Percentiles rank a stretch among this genome's conserved stretches.
These are phyloP conservation scores for Fabrea salina DNA, from an alignment of 169 alveolate species.

Conservation along the genomic window DNA sequence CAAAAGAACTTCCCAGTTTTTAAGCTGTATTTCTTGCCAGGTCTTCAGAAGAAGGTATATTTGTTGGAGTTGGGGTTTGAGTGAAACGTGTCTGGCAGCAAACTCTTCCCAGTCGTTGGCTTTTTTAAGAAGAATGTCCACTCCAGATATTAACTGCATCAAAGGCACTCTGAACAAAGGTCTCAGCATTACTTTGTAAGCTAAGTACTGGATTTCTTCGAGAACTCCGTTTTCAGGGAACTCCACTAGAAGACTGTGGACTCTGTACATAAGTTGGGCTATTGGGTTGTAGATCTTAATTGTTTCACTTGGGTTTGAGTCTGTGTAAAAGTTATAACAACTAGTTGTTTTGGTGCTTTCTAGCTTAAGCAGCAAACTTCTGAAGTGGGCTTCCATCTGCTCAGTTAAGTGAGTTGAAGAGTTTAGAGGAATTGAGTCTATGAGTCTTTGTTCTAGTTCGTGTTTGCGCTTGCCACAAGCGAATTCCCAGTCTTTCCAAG, in stretches of 20 bases:
- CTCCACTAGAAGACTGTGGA: not conserved
- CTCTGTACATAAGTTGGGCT: not conserved
- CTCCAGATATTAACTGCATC: not conserved
- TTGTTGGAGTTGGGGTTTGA: not conserved
- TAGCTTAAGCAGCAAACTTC: not conserved
- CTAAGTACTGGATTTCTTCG: not conserved
- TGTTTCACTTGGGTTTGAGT: slow-evolving; percentile 5
- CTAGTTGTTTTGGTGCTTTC: not conserved
- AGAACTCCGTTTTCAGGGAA: slow-evolving; percentile 22
- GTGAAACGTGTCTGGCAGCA: not conserved
- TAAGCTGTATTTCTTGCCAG: not conserved
- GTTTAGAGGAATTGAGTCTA: not conserved
- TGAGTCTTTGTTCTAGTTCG: not conserved
- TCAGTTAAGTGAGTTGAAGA: not conserved
- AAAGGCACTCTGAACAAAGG: slow-evolving; percentile 19
- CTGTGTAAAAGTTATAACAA: not conserved
- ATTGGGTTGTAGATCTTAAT: not conserved
- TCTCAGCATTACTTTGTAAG: not conserved
- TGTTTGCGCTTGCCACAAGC: not conserved
- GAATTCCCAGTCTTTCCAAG: slow-evolving; percentile 16
- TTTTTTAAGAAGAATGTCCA: not conserved
- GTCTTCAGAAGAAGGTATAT: not conserved
- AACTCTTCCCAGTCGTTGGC: slow-evolving; percentile 31
- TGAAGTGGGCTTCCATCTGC: not conserved
- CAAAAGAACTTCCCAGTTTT: slow-evolving; percentile 15